phyloP scores from a whole-genome alignment of 2,329 filamentous ascomycete genomes.

The Neurospora sp. region DNA sequence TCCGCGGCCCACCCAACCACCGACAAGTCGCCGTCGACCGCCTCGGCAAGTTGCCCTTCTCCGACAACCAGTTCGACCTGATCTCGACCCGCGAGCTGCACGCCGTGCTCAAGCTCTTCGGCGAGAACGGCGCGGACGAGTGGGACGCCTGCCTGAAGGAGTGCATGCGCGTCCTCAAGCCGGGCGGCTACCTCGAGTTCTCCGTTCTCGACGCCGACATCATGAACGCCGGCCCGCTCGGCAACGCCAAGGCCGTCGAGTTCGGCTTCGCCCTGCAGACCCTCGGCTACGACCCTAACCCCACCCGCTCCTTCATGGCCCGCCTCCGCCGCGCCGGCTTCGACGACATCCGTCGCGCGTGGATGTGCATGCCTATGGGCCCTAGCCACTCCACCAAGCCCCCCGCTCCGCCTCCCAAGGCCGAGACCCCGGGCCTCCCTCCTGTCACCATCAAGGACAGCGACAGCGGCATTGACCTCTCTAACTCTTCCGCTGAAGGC shows the following conservation, averaged over 20 bases:
- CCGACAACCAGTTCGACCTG: slow-evolving; percentile 77
- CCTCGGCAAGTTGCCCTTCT: slow-evolving; percentile 75
- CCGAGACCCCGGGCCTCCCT: neutral
- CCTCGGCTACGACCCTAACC: slow-evolving; percentile 77
- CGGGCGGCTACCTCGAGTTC: slow-evolving; percentile 88
- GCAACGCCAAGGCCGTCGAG: slow-evolving; percentile 76
- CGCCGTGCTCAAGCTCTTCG: slow-evolving; percentile 65
- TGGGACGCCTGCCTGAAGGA: slow-evolving; percentile 79
- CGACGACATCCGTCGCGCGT: slow-evolving; percentile 68
- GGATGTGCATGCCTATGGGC: slow-evolving; percentile 83
- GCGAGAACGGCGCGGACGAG: slow-evolving; percentile 64
- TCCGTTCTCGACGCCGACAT: slow-evolving; percentile 83
- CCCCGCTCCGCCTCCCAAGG: slow-evolving; percentile 21
- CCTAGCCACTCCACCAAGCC: slow-evolving; percentile 27
- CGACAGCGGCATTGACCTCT: slow-evolving; percentile 8
- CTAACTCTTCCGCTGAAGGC: slow-evolving; percentile 23
- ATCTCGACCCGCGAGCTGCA: slow-evolving; percentile 84
- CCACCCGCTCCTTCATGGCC: slow-evolving; percentile 70
- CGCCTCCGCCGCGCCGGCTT: slow-evolving; percentile 71
- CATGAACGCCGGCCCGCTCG: slow-evolving; percentile 69
- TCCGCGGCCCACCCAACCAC: slow-evolving; percentile 81
- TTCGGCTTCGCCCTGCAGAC: slow-evolving; percentile 86
- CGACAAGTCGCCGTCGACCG: slow-evolving; percentile 68
- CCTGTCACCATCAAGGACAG: slow-evolving; percentile 15
- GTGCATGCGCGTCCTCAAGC: slow-evolving; percentile 84